Percentiles rank a stretch among this genome's conserved stretches.
phyloP scores from a whole-genome alignment of 176 grass and related monocot species.

The Oryza glumipatula region DNA sequence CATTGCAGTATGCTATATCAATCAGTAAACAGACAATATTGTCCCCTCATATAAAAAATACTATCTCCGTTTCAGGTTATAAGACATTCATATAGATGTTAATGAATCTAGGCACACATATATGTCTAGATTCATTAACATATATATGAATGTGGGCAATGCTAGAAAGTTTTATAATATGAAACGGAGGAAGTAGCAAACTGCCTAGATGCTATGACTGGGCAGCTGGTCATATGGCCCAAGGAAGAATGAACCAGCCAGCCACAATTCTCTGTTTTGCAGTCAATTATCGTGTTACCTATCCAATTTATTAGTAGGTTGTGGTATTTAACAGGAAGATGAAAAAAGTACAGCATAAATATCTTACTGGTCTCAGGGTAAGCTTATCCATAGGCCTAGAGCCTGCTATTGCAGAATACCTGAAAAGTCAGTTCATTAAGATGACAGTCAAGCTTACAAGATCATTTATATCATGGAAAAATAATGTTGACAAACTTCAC shows the following conservation, averaged over 20 bases:
- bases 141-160: too few species aligned
- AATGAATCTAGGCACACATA: too few species aligned
- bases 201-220: neutral
- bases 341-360: neutral
- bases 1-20: neutral
- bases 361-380: constrained; percentile 76
- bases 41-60: neutral
- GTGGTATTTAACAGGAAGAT: constrained; percentile 37
- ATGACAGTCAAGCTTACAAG: neutral
- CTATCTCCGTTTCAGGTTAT: too few species aligned
- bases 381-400: constrained; percentile 63
- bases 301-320: neutral
- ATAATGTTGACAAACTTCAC: neutral
- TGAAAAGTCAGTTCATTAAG: constrained; percentile 43
- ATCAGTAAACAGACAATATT: constrained; percentile 10
- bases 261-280: neutral
- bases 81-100: too few species aligned
- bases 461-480: constrained; percentile 7
- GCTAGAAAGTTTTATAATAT: too few species aligned
- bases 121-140: too few species aligned
- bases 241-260: neutral
- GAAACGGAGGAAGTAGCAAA: neutral
- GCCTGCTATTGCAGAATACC: constrained; percentile 88
- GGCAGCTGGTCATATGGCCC: neutral
- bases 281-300: neutral